phyloP scores from a whole-genome alignment of 306 rosid species.

The Rosa lucieae region DNA sequence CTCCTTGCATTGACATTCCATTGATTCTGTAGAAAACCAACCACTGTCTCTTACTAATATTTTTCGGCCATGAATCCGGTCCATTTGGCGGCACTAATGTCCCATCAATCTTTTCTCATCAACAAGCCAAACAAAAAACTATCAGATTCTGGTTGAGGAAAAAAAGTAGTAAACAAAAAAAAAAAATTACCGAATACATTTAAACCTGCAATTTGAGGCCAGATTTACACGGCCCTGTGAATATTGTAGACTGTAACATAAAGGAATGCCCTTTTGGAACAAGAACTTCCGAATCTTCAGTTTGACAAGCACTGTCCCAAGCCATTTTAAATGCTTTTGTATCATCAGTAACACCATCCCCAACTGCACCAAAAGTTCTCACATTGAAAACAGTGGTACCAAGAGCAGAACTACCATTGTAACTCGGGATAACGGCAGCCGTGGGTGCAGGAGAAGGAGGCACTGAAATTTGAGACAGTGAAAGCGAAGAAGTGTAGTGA shows the following conservation, averaged over 20 bases:
- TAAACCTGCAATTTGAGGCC: slow-evolving; percentile 38
- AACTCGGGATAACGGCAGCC: slow-evolving; percentile 25
- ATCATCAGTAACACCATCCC: slow-evolving; percentile 57
- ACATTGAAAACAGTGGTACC: slow-evolving; percentile 34
- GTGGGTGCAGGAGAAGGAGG: slow-evolving; percentile 30
- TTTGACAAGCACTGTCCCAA: slow-evolving; percentile 64
- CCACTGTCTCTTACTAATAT: slow-evolving; percentile 49
- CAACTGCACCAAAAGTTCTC: slow-evolving; percentile 58
- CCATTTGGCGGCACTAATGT: slow-evolving; percentile 57
- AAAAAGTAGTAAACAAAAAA: background rate
- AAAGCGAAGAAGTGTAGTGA: background rate
- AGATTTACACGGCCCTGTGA: slow-evolving; percentile 50
- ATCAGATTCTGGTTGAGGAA: background rate
- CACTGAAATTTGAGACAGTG: slow-evolving; percentile 26
- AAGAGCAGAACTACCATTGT: background rate
- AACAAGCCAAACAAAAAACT: background rate
- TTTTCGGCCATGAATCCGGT: slow-evolving; percentile 55
- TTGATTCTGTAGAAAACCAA: slow-evolving; percentile 57
- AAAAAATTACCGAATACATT: background rate
- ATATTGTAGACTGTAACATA: slow-evolving; percentile 41
- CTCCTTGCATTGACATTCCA: slow-evolving; percentile 51
- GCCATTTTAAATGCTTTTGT: slow-evolving; percentile 58
- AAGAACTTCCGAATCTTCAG: slow-evolving; percentile 37
- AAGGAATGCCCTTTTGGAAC: slow-evolving; percentile 45
- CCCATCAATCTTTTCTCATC: slow-evolving; percentile 44